phyloP scores from a whole-genome alignment of 257 asterid genomes.

The Solanum dulcamara region DNA sequence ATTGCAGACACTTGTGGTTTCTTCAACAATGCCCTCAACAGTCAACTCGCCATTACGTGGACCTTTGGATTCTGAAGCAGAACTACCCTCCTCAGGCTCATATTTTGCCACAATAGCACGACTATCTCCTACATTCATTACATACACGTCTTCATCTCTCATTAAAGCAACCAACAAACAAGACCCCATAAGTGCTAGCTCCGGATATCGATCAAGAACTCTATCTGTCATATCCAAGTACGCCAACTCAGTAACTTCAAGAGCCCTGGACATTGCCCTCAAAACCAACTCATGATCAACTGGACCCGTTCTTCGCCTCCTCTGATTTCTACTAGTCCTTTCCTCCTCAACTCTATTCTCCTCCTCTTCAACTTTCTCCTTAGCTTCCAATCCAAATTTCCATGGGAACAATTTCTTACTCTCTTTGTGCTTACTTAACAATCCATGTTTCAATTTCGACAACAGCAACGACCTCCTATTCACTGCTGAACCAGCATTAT shows the following conservation, averaged over 20 bases:
- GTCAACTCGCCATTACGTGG: slow-evolving; percentile 24
- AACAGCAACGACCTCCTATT: slow-evolving; percentile 65
- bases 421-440: slow-evolving; percentile 65
- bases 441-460: slow-evolving; percentile 71
- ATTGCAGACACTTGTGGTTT: slow-evolving; percentile 25
- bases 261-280: slow-evolving; percentile 92
- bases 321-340: slow-evolving; percentile 26
- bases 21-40: slow-evolving; percentile 59
- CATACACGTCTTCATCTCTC: slow-evolving; percentile 98
- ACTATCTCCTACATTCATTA: slow-evolving; percentile 96
- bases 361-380: slow-evolving; percentile 41
- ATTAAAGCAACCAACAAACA: slow-evolving; percentile 82
- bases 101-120: slow-evolving; percentile 90
- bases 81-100: slow-evolving; percentile 37
- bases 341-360: slow-evolving; percentile 37
- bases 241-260: slow-evolving; percentile 67
- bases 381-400: slow-evolving; percentile 76
- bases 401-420: slow-evolving; percentile 58
- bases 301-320: slow-evolving; percentile 58
- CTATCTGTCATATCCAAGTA: slow-evolving; percentile 84
- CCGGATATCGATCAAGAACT: slow-evolving; percentile 90
- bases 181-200: slow-evolving; percentile 96
- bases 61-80: slow-evolving; percentile 22
- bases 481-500: slow-evolving; percentile 66
- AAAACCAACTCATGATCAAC: slow-evolving; percentile 75